Conservation (phyloP, 305 asterid genomes). For the Fraxinus nigra region DNA sequence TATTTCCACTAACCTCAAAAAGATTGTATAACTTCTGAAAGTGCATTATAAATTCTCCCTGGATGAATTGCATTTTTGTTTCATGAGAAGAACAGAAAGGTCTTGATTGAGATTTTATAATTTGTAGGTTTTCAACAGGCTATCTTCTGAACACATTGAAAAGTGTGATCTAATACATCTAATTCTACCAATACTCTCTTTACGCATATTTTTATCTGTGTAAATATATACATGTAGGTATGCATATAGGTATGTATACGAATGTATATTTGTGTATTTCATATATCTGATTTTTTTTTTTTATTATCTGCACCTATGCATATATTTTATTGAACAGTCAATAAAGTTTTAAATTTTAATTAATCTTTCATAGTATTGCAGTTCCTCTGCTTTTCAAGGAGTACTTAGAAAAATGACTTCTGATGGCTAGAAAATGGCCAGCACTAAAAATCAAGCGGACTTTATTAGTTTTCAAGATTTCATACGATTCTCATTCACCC, state of each 20-base stretch:
- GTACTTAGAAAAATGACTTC: background rate
- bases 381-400: conserved; percentile 1
- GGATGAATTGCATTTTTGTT: background rate
- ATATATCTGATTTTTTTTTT: background rate
- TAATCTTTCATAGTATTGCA: conserved; percentile 2
- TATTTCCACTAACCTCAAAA: background rate
- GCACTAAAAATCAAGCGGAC: background rate
- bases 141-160: background rate
- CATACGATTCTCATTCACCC: background rate
- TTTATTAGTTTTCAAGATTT: background rate
- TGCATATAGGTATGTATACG: background rate
- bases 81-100: background rate
- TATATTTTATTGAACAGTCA: background rate
- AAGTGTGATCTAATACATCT: background rate
- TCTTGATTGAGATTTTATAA: background rate
- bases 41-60: background rate
- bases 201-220: background rate
- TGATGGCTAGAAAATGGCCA: background rate
- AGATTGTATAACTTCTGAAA: background rate
- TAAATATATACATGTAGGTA: background rate
- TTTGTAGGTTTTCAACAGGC: background rate
- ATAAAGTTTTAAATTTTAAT: background rate
- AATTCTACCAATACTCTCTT: background rate
- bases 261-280: background rate
- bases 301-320: background rate